Conservation (phyloP, 805 yeast species). For the Pichia sporocuriosa region DNA sequence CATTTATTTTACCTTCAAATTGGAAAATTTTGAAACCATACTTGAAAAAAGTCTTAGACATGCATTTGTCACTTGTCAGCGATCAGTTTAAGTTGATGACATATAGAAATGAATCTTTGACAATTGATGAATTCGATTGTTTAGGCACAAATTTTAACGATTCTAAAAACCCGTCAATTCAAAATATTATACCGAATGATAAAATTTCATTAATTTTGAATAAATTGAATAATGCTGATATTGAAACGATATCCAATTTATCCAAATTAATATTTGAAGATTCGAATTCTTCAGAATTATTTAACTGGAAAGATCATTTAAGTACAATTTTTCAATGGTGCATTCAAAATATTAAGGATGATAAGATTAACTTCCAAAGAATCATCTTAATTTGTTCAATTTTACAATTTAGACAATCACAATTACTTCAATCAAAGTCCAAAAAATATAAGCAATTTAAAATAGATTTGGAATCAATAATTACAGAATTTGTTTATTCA, state of each 20-base stretch:
- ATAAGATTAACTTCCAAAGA: slow-evolving; percentile 14
- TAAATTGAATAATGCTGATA: slow-evolving; percentile 24
- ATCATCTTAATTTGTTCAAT: slow-evolving; percentile 23
- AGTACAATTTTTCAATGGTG: slow-evolving; percentile 27
- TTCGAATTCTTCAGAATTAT: slow-evolving; percentile 8
- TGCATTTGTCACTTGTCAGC: slow-evolving; percentile 26
- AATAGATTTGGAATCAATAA: slow-evolving; percentile 26
- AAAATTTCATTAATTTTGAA: slow-evolving; percentile 19
- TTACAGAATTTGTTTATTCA: slow-evolving; percentile 28
- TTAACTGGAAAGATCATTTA: slow-evolving; percentile 24
- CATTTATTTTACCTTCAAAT: slow-evolving; percentile 55
- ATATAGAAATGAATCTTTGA: slow-evolving; percentile 65
- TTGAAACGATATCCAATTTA: slow-evolving; percentile 17
- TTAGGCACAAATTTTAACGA: not conserved
- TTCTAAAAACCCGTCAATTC: not conserved
- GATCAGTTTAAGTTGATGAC: slow-evolving; percentile 55
- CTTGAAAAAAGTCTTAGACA: slow-evolving; percentile 36
- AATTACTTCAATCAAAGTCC: slow-evolving; percentile 17
- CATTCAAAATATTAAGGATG: slow-evolving; percentile 20
- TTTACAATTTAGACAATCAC: slow-evolving; percentile 19
- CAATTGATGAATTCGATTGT: slow-evolving; percentile 37
- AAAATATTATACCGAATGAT: slow-evolving; percentile 8
- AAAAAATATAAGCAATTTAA: slow-evolving; percentile 23
- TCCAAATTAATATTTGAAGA: slow-evolving; percentile 23
- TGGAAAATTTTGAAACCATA: slow-evolving; percentile 51